Evolutionary conservation across 805 yeast genomes (phyloP).

Genomic region (Clavispora santaluciae): DNA sequence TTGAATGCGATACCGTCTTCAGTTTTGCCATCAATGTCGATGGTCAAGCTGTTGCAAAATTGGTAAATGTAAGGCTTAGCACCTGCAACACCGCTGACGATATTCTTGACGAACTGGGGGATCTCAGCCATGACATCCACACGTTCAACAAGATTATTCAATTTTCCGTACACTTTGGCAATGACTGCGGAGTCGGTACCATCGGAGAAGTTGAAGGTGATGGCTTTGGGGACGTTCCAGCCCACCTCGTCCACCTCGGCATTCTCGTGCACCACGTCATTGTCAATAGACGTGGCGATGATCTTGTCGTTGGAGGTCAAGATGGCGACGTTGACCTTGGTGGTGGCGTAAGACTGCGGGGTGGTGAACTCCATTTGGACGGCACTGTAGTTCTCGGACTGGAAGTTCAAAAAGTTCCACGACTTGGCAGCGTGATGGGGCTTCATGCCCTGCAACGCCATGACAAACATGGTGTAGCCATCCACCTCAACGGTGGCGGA

Average conservation of each 20-base stretch:
- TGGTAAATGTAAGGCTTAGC: constrained; percentile 96
- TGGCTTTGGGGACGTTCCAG: constrained; percentile 79
- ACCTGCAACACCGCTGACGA: constrained; percentile 92
- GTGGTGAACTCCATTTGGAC: constrained; percentile 94
- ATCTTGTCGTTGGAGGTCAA: constrained; percentile 62
- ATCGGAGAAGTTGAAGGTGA: constrained; percentile 51
- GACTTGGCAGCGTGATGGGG: constrained; percentile 98
- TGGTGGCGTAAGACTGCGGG: constrained; percentile 81
- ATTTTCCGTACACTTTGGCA: constrained; percentile 55
- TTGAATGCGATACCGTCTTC: constrained; percentile 67
- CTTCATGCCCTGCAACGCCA: constrained; percentile 98
- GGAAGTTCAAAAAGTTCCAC: constrained; percentile 93
- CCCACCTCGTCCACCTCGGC: constrained; percentile 68
- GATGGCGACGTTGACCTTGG: constrained; percentile 77
- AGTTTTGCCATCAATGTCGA: constrained; percentile 38
- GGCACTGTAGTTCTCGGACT: constrained; percentile 66
- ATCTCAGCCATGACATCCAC: constrained; percentile 97
- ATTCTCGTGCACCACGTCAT: constrained; percentile 53
- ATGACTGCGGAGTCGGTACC: constrained; percentile 35
- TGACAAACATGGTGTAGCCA: constrained; percentile 74
- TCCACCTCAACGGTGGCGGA: constrained; percentile 33
- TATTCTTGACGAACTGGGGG: constrained; percentile 88
- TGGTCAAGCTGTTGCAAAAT: constrained; percentile 61
- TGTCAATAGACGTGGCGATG: constrained; percentile 58
- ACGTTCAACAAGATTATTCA: constrained; percentile 69